Evolutionary conservation across 441 rosid genomes (phyloP), one percentile per base, ranked within the genome.

Genomic region (Syzygium syzygioides): DNA sequence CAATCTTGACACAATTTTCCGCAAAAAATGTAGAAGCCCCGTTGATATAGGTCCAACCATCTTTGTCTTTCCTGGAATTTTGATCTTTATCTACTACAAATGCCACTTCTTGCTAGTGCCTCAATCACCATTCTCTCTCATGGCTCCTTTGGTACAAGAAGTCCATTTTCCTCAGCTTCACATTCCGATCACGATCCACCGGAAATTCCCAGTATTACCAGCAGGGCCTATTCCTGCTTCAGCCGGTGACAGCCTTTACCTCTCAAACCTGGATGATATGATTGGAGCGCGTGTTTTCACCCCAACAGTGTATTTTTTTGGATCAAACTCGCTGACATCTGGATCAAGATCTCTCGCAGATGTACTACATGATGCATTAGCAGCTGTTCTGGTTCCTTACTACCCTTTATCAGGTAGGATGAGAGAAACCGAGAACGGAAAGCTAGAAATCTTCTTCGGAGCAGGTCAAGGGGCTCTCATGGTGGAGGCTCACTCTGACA

Each of bases 201-300:
- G 56, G 86, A 87, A 89, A 52, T 53, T 92, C 87, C 86, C 90
- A 2, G 95, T 97, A 55, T 48, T 87, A 86, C 99, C 98, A 3
- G 92, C 98, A 10, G 93, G 91, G 5, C 94, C 96, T 34, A 93
- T 93, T 54, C 94, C 98, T 41, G 93, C 92, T 20, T 80, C 88
- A 48, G 89, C 90, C 45, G 90, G 94, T 34, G 94, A 93, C 86
- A 90, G 64, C 80, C 98, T 96, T 86, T 97, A 97, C 92, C 97
- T 96, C 88, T 97, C 98, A n/a, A 97, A 97, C 91, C 96, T 97
- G 34, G 98, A 97, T 83, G 98, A 95, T 89, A 91, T 92, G 18
- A 90, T 96, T 19, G 99, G 98, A 85, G 95, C 95, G 4, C 94
- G 98, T n/a, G 98, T 95, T 37, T 94, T 97, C 86, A 97, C 98